Base-by-base conservation (phyloP, 1,284 basidiomycete genomes). In the Boletus austroedulis region DNA sequence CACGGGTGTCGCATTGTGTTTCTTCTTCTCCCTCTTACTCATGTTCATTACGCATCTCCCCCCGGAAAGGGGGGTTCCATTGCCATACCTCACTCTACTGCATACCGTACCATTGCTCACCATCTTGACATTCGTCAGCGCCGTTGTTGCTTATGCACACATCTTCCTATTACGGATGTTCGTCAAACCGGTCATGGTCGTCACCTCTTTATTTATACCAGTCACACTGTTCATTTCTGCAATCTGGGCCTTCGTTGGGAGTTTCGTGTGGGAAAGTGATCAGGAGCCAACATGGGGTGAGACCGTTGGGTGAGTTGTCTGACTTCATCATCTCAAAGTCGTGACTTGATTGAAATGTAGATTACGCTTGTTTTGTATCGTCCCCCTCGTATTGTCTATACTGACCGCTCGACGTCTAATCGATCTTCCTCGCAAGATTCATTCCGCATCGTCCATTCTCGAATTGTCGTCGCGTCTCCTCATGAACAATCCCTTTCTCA, bases 211-310 rank as follows among this genome's bases (percentile, higher is more conserved):
- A 24, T 87, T 89, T 64, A 85, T 95, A 32, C 94, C 94, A 17
- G 83, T 86, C 45, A 89, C 89, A 0, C 78, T 96, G 31, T 84
- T 92, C 65, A 77, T 94, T 47, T 92, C 89, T 51, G 87, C 92
- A 19, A 74, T 93, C 56, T 95, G 92, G 89, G 92, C 92, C 2
- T 92, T 96, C 65, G 82, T 89, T 10, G 94, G 92, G 31, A 94
- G 92, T 68, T 96, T 96, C 67, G 90, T 94, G 80, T 89, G 89
- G 78, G 86, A 89, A 61, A 83, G 79, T 15, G 81, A 84, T 57
- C 76, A 78, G 31, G 85, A 84, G 58, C 85, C 85, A 31, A 88
- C 88, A 12, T 89, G 86, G 80, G 91, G 90, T 61, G 89, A 90
- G 74, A 90, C 85, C 59, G 85, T 90, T 66, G 94, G 93, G 86